Conservation (phyloP, 2,329 filamentous ascomycete species). For the Ophiostoma tasmaniense region DNA sequence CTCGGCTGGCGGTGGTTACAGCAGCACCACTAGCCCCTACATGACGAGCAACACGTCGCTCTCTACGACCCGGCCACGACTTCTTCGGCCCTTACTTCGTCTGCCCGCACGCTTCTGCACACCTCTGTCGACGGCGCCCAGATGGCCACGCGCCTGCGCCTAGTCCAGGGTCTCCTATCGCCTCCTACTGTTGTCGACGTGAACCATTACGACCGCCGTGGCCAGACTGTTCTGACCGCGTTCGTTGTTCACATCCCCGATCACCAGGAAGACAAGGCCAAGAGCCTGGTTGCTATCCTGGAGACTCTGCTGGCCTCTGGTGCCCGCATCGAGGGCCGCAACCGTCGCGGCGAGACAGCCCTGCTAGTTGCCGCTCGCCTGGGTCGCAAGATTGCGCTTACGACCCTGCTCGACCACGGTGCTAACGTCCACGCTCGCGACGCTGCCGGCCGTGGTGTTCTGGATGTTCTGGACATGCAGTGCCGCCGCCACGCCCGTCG, state of each 20-base stretch:
- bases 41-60: conserved; percentile 2
- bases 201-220: conserved; percentile 44
- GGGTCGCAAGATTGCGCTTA: conserved; percentile 44
- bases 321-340: conserved; percentile 42
- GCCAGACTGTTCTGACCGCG: conserved; percentile 48
- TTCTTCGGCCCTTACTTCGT: not conserved
- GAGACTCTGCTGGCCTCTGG: conserved; percentile 35
- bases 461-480: conserved; percentile 26
- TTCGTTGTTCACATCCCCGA: conserved; percentile 44
- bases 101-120: conserved; percentile 17
- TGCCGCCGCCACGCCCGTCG: conserved; percentile 21
- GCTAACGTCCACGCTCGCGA: conserved; percentile 29
- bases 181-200: conserved; percentile 36
- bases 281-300: conserved; percentile 38
- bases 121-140: conserved; percentile 20
- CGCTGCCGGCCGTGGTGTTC: conserved; percentile 27
- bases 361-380: conserved; percentile 45
- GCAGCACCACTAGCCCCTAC: conserved; percentile 11
- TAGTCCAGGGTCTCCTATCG: conserved; percentile 26
- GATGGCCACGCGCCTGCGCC: conserved; percentile 24
- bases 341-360: conserved; percentile 46
- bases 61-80: not conserved
- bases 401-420: conserved; percentile 33
- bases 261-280: conserved; percentile 41
- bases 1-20: conserved; percentile 1